These are phyloP conservation scores for Annulohypoxylon stygium DNA, from an alignment of 495 filamentous ascomycete genomes.

Conservation along the genomic window DNA sequence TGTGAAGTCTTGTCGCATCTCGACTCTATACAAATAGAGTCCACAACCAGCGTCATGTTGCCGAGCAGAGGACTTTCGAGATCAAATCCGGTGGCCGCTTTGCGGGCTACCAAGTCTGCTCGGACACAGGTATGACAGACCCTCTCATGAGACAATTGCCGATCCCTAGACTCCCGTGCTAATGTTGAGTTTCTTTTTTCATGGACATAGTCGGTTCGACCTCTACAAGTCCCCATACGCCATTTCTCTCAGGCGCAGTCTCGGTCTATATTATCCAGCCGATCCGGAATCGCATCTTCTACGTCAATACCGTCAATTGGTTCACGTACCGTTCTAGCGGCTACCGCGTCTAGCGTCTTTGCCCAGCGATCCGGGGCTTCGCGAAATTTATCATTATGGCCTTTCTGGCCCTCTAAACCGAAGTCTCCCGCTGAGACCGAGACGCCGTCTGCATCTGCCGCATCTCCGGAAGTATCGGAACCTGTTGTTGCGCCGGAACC, in stretches of 20 bases:
- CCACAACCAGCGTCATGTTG: conserved; percentile 58
- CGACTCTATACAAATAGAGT: neutral
- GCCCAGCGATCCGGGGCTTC: conserved; percentile 48
- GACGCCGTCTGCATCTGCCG: neutral
- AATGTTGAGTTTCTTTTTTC: conserved; percentile 25
- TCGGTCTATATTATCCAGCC: conserved; percentile 28
- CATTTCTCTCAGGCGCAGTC: conserved; percentile 44
- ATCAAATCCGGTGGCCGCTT: conserved; percentile 57
- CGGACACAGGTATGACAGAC: conserved; percentile 49
- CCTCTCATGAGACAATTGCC: conserved; percentile 11
- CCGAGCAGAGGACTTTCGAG: conserved; percentile 65
- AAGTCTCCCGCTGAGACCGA: conserved; percentile 26
- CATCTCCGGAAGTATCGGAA: conserved; percentile 7
- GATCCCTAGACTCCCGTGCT: conserved; percentile 26
- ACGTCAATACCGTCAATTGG: conserved; percentile 11
- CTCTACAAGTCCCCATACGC: conserved; percentile 28
- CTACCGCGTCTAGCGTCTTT: conserved; percentile 42
- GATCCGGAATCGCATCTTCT: neutral
- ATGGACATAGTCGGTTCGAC: conserved; percentile 22
- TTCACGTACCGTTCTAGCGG: conserved; percentile 15
- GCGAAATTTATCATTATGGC: conserved; percentile 52
- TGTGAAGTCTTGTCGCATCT: conserved; percentile 17
- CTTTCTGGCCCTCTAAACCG: conserved; percentile 44
- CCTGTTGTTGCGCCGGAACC: neutral
- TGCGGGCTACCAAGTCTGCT: conserved; percentile 50